phyloP scores from a whole-genome alignment of 306 rosid species.

The Medicago arabica region DNA sequence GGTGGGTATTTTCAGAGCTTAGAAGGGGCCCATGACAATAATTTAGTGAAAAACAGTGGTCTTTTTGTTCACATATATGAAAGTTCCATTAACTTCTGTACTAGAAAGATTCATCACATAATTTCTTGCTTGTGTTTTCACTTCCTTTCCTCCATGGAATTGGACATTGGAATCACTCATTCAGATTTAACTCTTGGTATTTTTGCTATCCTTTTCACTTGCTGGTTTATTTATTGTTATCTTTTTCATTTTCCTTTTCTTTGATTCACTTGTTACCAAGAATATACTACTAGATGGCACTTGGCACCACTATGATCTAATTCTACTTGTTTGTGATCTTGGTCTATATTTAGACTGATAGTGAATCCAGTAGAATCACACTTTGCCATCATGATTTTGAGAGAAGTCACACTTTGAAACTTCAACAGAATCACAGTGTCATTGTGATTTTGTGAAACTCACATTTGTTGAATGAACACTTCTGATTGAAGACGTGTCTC shows the following conservation, averaged over 20 bases:
- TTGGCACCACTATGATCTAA: neutral
- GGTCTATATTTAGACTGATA: neutral
- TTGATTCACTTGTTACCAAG: constrained; percentile 3
- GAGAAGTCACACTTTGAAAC: neutral
- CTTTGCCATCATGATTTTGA: neutral
- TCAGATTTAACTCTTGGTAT: constrained; percentile 51
- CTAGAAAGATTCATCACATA: constrained; percentile 17
- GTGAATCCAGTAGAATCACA: neutral
- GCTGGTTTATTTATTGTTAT: neutral
- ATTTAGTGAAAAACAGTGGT: constrained; percentile 51
- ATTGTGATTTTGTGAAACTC: neutral
- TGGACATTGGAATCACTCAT: constrained; percentile 48
- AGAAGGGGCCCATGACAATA: constrained; percentile 51
- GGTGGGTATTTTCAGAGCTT: constrained; percentile 49
- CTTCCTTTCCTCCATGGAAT: constrained; percentile 52
- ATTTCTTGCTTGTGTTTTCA: constrained; percentile 43
- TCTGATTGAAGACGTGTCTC: no score
- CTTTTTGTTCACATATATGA: constrained; percentile 48
- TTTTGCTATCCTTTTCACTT: constrained; percentile 7
- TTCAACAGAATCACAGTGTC: neutral
- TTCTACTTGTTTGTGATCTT: constrained; percentile 31
- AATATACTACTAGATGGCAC: neutral
- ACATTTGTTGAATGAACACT: no score
- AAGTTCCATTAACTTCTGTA: constrained; percentile 33
- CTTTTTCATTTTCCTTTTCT: neutral